Base-by-base conservation (phyloP, 2,329 filamentous ascomycete genomes). In the Aspergillus japonicus region DNA sequence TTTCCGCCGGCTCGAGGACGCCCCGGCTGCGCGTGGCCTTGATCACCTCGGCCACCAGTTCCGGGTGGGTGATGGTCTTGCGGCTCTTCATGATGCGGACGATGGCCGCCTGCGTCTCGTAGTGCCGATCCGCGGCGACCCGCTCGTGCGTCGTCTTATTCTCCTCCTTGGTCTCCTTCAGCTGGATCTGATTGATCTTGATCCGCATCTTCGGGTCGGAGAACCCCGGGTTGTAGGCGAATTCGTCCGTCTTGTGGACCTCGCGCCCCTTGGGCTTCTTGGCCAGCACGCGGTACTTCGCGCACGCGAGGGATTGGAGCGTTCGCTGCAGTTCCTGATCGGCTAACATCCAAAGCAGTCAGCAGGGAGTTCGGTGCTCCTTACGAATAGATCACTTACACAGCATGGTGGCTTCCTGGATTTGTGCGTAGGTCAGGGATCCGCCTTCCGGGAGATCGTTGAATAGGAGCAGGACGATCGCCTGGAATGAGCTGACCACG, bases 171-270 rank as follows among this genome's bases (percentile, higher is more conserved):
- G 95, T 98, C 78, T 99, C 95, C 78, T 95, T 96, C 54, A 97
- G 85, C 77, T 99, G 95, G 68, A 99, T 95, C 77, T 97, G 94
- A 78, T 98, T 99, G 81, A 99, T 97, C 81, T 99, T 99, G 78
- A 99, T 88, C 58, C 92, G 87, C 76, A 91, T 90, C 76, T 95
- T 96, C 21, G 88, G 84, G 71, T 97, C 89, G 2, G 80, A 80
- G 76, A 99, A 99, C 16, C 74, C 74, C 49, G 83, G 77, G 78
- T 97, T 97, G 70, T 96, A 88, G 0, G 86, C 86, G 70, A 99
- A 99, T 0, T 88, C 90, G 77, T 99, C 96, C 0, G 85, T 91
- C 0, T 81, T 71, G 60, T 85, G 84, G 66, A 99, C 87, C 0
- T 99, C 93, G 57, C 88, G 87, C 55, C 91, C 89, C 75, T 91